Evolutionary conservation across 257 asterid genomes (phyloP).

Genomic region (Gentiana macrophylla): DNA sequence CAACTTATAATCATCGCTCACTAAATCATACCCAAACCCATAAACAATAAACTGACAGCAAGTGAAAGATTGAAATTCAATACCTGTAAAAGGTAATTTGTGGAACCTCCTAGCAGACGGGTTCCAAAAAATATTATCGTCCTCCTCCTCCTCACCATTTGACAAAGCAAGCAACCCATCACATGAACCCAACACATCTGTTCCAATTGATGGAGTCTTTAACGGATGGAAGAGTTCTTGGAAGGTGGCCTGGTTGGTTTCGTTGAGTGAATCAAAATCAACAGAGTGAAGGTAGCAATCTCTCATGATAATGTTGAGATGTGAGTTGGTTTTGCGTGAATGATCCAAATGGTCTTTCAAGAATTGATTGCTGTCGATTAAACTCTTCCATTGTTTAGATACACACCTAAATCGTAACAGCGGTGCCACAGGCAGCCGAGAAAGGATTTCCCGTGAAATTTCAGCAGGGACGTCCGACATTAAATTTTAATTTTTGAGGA

Average conservation of each 20-base stretch:
- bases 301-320: slow-evolving; percentile 5
- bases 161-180: slow-evolving; percentile 10
- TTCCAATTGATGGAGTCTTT: neutral
- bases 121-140: slow-evolving; percentile 14
- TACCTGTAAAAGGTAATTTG: neutral
- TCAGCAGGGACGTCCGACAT: neutral
- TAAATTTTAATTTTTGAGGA: too few relatives aligned
- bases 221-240: slow-evolving; percentile 8
- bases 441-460: neutral
- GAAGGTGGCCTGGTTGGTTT: neutral
- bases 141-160: slow-evolving; percentile 2
- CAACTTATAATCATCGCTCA: slow-evolving; percentile 13
- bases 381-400: neutral
- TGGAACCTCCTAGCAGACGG: slow-evolving; percentile 11
- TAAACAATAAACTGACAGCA: neutral
- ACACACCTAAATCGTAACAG: slow-evolving; percentile 2
- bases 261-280: slow-evolving; percentile 1
- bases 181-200: slow-evolving; percentile 9
- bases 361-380: slow-evolving; percentile 1
- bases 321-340: neutral
- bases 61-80: neutral
- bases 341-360: slow-evolving; percentile 8
- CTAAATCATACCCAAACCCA: slow-evolving; percentile 13
- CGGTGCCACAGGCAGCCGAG: neutral
- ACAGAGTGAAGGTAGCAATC: slow-evolving; percentile 8